Base-by-base conservation (phyloP, 495 filamentous ascomycete genomes). In the Melanomma pulvis-pyrius region DNA sequence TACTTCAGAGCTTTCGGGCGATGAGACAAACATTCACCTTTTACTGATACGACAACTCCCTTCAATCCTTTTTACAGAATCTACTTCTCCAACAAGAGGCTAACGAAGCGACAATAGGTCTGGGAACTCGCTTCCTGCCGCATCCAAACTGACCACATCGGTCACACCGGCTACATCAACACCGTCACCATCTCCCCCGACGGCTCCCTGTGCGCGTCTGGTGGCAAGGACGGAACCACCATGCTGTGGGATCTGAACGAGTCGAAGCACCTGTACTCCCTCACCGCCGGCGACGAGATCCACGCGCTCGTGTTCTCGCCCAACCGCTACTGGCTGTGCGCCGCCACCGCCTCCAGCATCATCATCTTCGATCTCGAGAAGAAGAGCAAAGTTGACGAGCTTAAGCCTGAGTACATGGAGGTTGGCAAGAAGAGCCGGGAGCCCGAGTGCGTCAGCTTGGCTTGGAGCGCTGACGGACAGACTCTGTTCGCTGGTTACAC, bases 241-340 rank as follows among this genome's bases (percentile, higher is more conserved):
- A 99, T 99, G 94, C 92, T 99, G 72, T 99, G 94, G 94, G 94
- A 99, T 77, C 89, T 99, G 69, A 99, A 99, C 89, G 94, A 99
- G 88, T 97, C 92, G 79, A 99, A 99, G 90, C 94, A 99, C 86
- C 90, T 99, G 72, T 99, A 99, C 89, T 97, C 93, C 51, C 91
- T 99, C 76, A 93, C 93, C 82, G 94, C 94, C 79, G 93, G 93
- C 79, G 94, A 99, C 82, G 94, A 98, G 87, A 98, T 99, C 87
- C 96, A 99, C 83, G 96, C 94, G 73, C 93, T 99, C 74, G 96
- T 97, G 81, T 99, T 99, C 91, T 97, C 93, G 49, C 94, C 96
- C 77, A 99, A 99, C 90, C 89, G 94, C 75, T 99, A 99, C 92
- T 99, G 94, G 94, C 88, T 99, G 66, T 99, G 94, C 87, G 94